A percentile compares a stretch with the other conserved stretches of the same genome.
Evolutionary conservation across 768 basidiomycete genomes (phyloP).

Genomic region (Trametes maxima): DNA sequence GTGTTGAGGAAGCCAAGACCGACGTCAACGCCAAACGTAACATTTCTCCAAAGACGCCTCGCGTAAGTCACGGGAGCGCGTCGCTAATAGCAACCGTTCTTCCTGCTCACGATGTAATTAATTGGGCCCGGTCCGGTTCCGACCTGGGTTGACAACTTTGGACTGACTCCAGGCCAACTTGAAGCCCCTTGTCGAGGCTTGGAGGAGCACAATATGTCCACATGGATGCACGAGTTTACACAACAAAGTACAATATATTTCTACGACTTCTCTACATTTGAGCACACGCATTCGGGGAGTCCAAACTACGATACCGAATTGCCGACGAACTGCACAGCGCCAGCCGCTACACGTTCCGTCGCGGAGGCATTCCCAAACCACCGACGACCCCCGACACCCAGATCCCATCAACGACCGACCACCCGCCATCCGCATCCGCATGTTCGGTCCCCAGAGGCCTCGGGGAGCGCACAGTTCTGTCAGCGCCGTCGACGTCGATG

Average conservation of each 20-base stretch:
- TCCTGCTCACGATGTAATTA: background rate
- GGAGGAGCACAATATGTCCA: background rate
- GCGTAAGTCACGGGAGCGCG: slow-evolving; percentile 22
- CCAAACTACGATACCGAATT: background rate
- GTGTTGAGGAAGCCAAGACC: slow-evolving; percentile 5
- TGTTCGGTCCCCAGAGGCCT: background rate
- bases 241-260: slow-evolving; percentile 13
- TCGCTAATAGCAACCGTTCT: slow-evolving; percentile 20
- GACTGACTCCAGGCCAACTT: too few species aligned
- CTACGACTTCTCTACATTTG: slow-evolving; percentile 16
- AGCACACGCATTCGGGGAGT: slow-evolving; percentile 2
- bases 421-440: background rate
- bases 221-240: background rate
- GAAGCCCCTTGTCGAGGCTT: background rate
- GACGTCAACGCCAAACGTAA: slow-evolving; percentile 18
- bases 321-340: background rate
- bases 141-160: background rate
- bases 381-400: slow-evolving; percentile 18
- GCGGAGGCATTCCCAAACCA: background rate
- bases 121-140: too few species aligned
- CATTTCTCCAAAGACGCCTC: slow-evolving; percentile 2
- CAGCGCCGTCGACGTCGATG: too few species aligned
- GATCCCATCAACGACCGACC: slow-evolving; percentile 6
- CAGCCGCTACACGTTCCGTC: background rate
- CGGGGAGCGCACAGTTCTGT: background rate